Base-by-base conservation (phyloP, 2,329 filamentous ascomycete genomes). In the Boeremia exigua region DNA sequence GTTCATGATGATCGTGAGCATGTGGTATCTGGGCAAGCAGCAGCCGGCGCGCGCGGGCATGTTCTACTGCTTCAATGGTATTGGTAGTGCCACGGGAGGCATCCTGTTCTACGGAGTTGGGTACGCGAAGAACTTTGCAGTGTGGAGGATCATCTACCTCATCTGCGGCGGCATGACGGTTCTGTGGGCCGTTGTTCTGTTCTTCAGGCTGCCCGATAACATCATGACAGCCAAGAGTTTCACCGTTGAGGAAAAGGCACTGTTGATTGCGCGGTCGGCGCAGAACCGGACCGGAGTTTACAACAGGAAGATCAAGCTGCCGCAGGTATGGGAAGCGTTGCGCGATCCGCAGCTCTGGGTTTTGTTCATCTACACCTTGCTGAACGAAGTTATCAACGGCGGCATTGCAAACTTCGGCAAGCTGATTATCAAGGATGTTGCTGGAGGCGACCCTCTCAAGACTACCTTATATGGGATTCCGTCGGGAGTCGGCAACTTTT, bases 381-480 rank as follows among this genome's bases (percentile, higher is more conserved):
- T 84, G 15, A 85, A 85, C 52, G 82, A 85, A 60, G 71, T 77
- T 2, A 78, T 85, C 59, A 85, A 79, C 44, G 81, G 81, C 3
- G 83, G 83, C 0, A 68, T 83, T 8, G 79, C 82, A 5, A 84
- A 82, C 60, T 85, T 85, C 58, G 79, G 81, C 34, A 84, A 82
- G 50, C 75, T 83, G 19, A 84, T 85, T 49, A 78, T 85, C 65
- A 84, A 84, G 52, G 78, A 80, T 1, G 69, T 83, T 2, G 78
- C 78, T 15, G 62, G 66, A 1, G 47, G 47, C 6, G 74, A 79
- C 43, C 60, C 80, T 0, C 72, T 83, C 0, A 63, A 75, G 7
- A 84, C 84, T 0, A 83, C 82, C 0, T 80, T 79, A 0, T 75
- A 83, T 3, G 83, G 82, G 0, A 85, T 86, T 29, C 84, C 84